Percentiles rank a stretch among this genome's conserved stretches.
These are phyloP conservation scores for Ophiostoma australiae DNA, from an alignment of 2,329 filamentous ascomycete species.

Conservation along the genomic window DNA sequence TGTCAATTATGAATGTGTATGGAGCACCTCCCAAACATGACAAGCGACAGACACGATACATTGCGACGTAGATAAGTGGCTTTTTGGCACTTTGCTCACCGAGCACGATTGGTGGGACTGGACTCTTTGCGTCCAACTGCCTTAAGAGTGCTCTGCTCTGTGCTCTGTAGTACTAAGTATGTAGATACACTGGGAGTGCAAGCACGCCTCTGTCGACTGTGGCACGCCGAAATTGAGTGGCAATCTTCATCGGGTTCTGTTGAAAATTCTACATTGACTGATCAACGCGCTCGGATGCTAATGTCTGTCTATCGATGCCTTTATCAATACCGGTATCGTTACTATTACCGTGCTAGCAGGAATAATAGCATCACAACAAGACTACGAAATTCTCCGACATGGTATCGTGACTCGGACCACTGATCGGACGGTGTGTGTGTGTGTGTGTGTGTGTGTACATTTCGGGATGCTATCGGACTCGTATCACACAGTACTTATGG, in stretches of 20 bases:
- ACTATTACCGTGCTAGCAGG: background rate
- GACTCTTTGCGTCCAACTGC: no score
- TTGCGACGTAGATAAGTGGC: background rate
- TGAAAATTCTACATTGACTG: background rate
- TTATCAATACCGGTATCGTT: background rate
- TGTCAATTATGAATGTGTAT: background rate
- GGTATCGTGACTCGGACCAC: background rate
- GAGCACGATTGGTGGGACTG: background rate
- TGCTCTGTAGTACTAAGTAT: no score
- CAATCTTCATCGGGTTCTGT: conserved; percentile 6
- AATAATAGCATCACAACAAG: background rate
- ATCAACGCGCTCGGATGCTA: background rate
- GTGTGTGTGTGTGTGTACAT: background rate
- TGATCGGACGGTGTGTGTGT: background rate
- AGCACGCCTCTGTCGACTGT: background rate
- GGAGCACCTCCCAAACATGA: background rate
- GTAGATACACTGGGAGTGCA: background rate
- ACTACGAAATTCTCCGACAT: background rate
- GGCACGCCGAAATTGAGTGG: background rate
- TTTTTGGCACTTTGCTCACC: conserved; percentile 10
- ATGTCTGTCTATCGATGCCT: background rate
- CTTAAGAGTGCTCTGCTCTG: no score
- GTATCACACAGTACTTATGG: background rate
- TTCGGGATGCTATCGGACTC: background rate
- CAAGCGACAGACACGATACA: background rate